These are phyloP conservation scores for Ceratocystis destructans DNA, from an alignment of 2,329 filamentous ascomycete genomes.

Conservation along the genomic window DNA sequence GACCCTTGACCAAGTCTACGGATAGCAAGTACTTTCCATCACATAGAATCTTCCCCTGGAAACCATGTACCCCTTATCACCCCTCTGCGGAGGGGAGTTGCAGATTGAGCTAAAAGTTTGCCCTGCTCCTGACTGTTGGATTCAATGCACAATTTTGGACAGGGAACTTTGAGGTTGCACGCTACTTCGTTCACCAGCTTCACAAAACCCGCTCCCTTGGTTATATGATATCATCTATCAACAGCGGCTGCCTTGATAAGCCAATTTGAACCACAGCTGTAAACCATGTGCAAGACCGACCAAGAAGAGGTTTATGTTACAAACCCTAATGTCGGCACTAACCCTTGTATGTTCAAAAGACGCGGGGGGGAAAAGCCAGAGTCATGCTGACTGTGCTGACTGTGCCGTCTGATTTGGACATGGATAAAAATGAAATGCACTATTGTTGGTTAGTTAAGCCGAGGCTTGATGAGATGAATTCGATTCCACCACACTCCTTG, in stretches of 20 bases:
- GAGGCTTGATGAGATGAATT: too few relatives aligned
- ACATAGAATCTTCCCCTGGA: not conserved
- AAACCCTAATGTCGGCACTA: too few relatives aligned
- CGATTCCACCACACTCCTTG: too few relatives aligned
- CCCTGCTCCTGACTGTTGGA: not conserved
- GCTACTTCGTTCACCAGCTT: not conserved
- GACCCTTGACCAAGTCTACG: not conserved
- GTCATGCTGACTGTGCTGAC: too few relatives aligned
- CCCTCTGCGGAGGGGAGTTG: not conserved
- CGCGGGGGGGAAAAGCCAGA: too few relatives aligned
- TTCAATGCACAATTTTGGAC: conserved; percentile 4
- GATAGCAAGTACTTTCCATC: not conserved
- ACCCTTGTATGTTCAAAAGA: too few relatives aligned
- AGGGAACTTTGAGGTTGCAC: not conserved
- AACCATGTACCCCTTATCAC: not conserved
- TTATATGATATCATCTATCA: conserved; percentile 3
- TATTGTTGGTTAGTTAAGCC: too few relatives aligned
- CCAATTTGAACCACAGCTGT: not conserved
- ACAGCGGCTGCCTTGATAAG: not conserved
- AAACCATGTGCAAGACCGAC: not conserved
- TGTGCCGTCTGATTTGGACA: too few relatives aligned
- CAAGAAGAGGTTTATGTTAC: too few relatives aligned
- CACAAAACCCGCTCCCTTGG: not conserved
- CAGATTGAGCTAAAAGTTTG: conserved; percentile 4
- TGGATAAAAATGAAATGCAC: too few relatives aligned